Evolutionary conservation across 2,329 filamentous ascomycete species (phyloP).

Genomic region (Sclerotiophoma versabilis): DNA sequence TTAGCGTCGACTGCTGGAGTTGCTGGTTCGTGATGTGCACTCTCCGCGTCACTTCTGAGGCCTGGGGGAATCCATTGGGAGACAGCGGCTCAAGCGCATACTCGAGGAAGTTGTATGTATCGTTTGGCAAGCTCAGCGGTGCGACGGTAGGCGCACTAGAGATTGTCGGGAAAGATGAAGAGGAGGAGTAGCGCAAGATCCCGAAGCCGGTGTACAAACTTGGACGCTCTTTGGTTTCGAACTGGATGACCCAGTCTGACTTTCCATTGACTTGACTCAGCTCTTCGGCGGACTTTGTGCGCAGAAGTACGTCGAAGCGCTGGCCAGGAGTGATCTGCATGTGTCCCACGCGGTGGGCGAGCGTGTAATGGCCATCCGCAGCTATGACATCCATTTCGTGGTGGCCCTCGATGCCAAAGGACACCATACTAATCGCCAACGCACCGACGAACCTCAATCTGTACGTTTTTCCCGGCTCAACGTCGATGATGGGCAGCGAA

Average conservation of each 20-base stretch:
- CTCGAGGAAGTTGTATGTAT: conserved; percentile 49
- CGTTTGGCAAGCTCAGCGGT: conserved; percentile 42
- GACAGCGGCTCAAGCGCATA: conserved; percentile 47
- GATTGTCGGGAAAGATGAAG: neutral
- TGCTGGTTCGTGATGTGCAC: conserved; percentile 39
- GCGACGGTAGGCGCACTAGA: conserved; percentile 22
- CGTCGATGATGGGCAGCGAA: conserved; percentile 61
- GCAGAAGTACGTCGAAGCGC: conserved; percentile 65
- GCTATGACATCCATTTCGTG: conserved; percentile 64
- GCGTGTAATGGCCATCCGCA: conserved; percentile 63
- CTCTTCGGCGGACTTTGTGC: conserved; percentile 59
- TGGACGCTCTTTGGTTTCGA: conserved; percentile 61
- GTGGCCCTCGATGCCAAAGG: conserved; percentile 65
- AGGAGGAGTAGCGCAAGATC: conserved; percentile 50
- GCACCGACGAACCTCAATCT: conserved; percentile 67
- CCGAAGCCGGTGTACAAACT: conserved; percentile 57
- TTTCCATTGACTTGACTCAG: conserved; percentile 42
- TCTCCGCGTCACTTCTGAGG: conserved; percentile 46
- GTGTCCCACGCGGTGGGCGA: conserved; percentile 55
- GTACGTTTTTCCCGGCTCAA: conserved; percentile 68
- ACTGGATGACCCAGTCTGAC: conserved; percentile 55
- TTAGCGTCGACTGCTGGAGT: conserved; percentile 21
- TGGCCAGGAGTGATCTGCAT: conserved; percentile 67
- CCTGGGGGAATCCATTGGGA: conserved; percentile 42
- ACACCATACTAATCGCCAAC: conserved; percentile 62